Percentiles rank a stretch among this genome's conserved stretches.
These are phyloP conservation scores for Coelastrella sp. DNA, from an alignment of 139 green algal genomes.

Conservation along the genomic window DNA sequence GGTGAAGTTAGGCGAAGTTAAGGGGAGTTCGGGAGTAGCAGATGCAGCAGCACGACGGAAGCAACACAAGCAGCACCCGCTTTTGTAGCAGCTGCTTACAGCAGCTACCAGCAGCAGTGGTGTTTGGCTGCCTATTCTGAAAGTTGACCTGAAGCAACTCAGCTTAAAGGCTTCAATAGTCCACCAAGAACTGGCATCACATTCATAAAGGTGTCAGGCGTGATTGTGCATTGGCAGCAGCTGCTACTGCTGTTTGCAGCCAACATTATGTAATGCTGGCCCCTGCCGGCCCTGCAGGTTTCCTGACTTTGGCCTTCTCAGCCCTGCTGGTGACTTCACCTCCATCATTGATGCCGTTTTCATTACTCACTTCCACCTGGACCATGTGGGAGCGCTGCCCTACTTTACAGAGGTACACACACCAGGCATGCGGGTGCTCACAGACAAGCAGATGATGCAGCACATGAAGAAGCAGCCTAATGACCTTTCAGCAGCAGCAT, in stretches of 20 bases:
- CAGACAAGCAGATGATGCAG: background rate
- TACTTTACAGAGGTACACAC: constrained; percentile 79
- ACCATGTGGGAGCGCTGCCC: constrained; percentile 96
- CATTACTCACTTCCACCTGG: constrained; percentile 98
- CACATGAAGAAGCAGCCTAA: background rate
- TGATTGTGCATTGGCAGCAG: no score
- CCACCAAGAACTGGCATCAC: no score
- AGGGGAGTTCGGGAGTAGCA: no score
- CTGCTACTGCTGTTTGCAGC: background rate
- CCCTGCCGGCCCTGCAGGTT: background rate
- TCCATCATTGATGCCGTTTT: constrained; percentile 88
- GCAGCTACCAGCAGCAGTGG: no score
- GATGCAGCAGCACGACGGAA: no score
- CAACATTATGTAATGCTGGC: background rate
- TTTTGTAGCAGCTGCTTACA: no score
- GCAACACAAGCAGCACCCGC: no score
- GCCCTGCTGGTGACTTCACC: constrained; percentile 46
- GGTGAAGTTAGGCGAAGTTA: no score
- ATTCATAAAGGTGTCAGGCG: no score
- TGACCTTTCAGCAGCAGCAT: background rate
- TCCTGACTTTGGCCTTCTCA: constrained; percentile 54
- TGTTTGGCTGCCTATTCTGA: no score
- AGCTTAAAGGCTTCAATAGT: no score
- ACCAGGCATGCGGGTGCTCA: background rate
- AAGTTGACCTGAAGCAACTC: no score